Evolutionary conservation across 2,329 filamentous ascomycete species (phyloP), one percentile per base, ranked within the genome.

Genomic region (Stenocarpella maydis): DNA sequence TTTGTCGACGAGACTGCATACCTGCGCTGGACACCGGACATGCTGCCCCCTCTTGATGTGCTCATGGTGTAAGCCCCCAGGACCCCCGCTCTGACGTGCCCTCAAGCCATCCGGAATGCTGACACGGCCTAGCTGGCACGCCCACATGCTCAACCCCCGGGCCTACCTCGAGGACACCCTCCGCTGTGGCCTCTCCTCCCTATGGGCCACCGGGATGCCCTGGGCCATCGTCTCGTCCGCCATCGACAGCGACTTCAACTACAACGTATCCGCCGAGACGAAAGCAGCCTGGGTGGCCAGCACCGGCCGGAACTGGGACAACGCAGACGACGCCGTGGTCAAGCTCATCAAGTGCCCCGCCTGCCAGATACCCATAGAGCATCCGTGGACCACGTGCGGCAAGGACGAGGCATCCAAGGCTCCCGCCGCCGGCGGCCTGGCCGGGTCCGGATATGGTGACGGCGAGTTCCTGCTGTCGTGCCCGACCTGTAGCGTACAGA

Each of bases 141-240:
- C 91, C 0, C 92, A 93, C 75, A 91, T 93, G 87, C 86, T 95
- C 3, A 95, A 94, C 73, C 92, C 92, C 0, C 84, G 90, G 49
- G 83, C 82, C n/a, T 95, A 90, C 75, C 85, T 94, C 4, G 91
- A 95, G 74, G 92, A 95, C 76, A 90, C 89, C 74, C 81, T 94
- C 67, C 85, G 91, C 9, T 79, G 82, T 34, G 88, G 87, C 0
- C 73, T 83, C 2, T 82, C 83, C 68, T 81, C 86, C 34, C 77
- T 87, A 2, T 94, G 91, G 90, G 80, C 82, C 1, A 83, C 84
- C 0, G 87, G 88, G 0, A 83, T 95, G 72, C 92, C 92, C 0
- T 95, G 91, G 91, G 75, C 82, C 17, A 76, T 84, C 0, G 80
- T 92, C 53, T 84, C 89, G 67, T 74, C 79, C 1, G 85, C 82